Evolutionary conservation across 345 rosid genomes (phyloP).

Genomic region (Melaleuca quinquenervia): DNA sequence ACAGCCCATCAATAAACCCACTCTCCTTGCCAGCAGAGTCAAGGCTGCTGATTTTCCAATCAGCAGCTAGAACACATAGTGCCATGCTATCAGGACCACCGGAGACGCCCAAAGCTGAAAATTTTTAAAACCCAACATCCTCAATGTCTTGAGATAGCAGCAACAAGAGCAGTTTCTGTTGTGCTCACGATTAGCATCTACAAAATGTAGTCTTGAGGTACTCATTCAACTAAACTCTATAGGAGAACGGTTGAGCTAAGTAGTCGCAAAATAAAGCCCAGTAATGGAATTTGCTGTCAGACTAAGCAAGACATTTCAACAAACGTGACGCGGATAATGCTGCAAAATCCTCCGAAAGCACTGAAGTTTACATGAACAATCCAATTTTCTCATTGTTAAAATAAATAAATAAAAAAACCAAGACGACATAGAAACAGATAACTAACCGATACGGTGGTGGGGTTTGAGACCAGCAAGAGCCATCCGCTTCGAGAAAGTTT

Average conservation of each 20-base stretch:
- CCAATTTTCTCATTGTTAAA: background rate
- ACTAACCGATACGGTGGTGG: slow-evolving; percentile 70
- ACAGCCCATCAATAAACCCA: slow-evolving; percentile 63
- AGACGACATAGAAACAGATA: background rate
- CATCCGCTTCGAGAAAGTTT: slow-evolving; percentile 61
- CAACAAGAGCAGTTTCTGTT: background rate
- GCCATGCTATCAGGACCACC: slow-evolving; percentile 99
- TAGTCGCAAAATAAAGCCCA: background rate
- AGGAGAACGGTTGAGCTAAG: background rate
- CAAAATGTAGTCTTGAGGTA: background rate
- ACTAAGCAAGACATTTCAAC: background rate
- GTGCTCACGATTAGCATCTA: background rate
- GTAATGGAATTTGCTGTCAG: background rate
- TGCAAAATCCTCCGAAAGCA: background rate
- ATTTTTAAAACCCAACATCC: background rate
- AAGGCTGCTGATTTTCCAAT: slow-evolving; percentile 54
- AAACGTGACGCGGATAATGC: background rate
- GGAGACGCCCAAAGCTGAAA: slow-evolving; percentile 76
- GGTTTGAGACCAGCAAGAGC: slow-evolving; percentile 80
- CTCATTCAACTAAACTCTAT: background rate
- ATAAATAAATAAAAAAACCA: background rate
- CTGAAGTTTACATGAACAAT: background rate
- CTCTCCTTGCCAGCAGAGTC: slow-evolving; percentile 11
- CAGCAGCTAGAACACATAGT: slow-evolving; percentile 66
- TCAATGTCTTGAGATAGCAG: background rate